Base-by-base conservation (phyloP, 805 yeast genomes). In the Wickerhamomyces kurtzmanii region DNA sequence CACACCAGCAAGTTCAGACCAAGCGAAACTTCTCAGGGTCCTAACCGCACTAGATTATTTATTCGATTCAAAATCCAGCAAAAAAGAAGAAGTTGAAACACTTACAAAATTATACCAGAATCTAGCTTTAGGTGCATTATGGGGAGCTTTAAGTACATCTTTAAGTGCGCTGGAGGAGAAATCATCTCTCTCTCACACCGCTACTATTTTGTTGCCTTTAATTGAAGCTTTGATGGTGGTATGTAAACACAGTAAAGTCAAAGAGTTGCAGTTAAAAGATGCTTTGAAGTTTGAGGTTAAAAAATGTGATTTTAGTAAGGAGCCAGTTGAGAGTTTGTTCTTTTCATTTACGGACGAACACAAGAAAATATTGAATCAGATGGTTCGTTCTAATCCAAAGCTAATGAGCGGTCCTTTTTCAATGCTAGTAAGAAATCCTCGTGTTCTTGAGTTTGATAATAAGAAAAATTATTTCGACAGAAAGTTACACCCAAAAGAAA, bases 341-440 rank as follows among this genome's bases (percentile, higher is more conserved):
- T 82, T 82, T 49, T 68, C 86, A 0, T 89, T 89, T 46, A 85
- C 96, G 1, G 89, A 84, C 38, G 79, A 80, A 38, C 96, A 87
- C 50, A 78, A 83, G 46, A 82, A 80, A 59, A 72, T 86, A 22
- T 61, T 91, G 45, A 91, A 91, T 47, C 85, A 78, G 47, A 82
- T 91, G 93, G 89, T 91, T 17, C 66, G 96, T 37, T 68, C 79
- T 12, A 87, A 85, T 51, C 93, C 96, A 1, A 83, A 86, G 42
- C 63, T 91, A 41, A 83, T 89, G 94, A 80, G 89, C 51, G 98
- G 98, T 0, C 94, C 97, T 11, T 86, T 91, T 48, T 73, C 94
- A 1, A 75, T 86, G 65, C 62, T 91, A 40, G 89, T 91, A 11
- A 68, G 79, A 42, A 89, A 85, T 47, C 91, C 96, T 6, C 75